Percentiles rank a stretch among this genome's conserved stretches.
Conservation (phyloP, 352 stramenopile species). For the Peronospora destructor region DNA sequence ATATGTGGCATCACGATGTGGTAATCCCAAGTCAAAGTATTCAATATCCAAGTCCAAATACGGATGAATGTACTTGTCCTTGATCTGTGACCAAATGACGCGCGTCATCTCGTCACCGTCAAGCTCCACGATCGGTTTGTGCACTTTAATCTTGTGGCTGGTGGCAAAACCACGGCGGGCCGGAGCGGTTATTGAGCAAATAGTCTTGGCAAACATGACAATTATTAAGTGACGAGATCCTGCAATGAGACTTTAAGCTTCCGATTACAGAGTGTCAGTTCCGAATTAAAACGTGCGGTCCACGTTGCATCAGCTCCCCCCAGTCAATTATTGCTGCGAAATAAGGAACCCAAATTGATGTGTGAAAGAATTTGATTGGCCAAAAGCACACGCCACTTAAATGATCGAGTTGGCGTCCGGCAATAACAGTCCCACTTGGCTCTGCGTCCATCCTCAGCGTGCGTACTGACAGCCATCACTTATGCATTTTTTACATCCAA, state of each 20-base stretch:
- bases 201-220: conserved; percentile 48
- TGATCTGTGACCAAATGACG: conserved; percentile 56
- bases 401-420: too few relatives aligned
- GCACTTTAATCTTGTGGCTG: conserved; percentile 61
- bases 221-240: too few relatives aligned
- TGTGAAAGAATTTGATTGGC: too few relatives aligned
- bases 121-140: conserved; percentile 72
- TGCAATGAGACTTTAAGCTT: too few relatives aligned
- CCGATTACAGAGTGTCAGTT: too few relatives aligned
- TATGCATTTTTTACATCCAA: conserved; percentile 28
- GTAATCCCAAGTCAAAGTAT: conserved; percentile 72
- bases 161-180: conserved; percentile 37
- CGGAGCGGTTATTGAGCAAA: conserved; percentile 30
- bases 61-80: conserved; percentile 68
- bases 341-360: neutral
- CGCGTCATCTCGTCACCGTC: conserved; percentile 81
- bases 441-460: too few relatives aligned
- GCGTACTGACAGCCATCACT: conserved; percentile 3
- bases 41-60: conserved; percentile 76
- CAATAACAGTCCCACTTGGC: too few relatives aligned
- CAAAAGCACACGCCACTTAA: too few relatives aligned
- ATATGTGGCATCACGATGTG: conserved; percentile 66
- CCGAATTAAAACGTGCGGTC: neutral
- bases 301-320: neutral
- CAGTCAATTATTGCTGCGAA: neutral